Percentiles rank a stretch among this genome's conserved stretches.
Conservation (phyloP, 2,329 filamentous ascomycete genomes). For the Penicillium sp. region DNA sequence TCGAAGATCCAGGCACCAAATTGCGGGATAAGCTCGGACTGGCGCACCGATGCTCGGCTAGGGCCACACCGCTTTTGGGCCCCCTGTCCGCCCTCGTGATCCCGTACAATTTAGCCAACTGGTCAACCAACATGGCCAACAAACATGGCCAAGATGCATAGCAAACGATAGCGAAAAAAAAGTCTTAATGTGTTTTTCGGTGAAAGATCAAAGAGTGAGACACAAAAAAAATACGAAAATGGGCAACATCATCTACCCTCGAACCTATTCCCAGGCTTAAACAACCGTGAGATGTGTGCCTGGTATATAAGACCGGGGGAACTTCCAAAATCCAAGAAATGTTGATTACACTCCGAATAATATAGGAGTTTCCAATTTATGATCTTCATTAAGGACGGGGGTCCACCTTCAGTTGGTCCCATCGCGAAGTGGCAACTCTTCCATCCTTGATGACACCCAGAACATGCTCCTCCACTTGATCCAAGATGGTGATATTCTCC, state of each 20-base stretch:
- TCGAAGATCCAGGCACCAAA: slow-evolving; percentile 3
- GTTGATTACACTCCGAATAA: neutral
- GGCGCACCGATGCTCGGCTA: neutral
- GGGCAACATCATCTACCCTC: too few relatives aligned
- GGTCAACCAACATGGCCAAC: neutral
- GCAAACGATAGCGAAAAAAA: too few relatives aligned
- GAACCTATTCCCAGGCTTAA: too few relatives aligned
- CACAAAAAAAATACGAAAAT: too few relatives aligned
- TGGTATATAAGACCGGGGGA: too few relatives aligned
- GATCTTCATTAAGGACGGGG: neutral
- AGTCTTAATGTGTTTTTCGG: too few relatives aligned
- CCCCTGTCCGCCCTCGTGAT: neutral
- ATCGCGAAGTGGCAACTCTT: slow-evolving; percentile 36
- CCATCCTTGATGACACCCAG: slow-evolving; percentile 60
- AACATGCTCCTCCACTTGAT: slow-evolving; percentile 50
- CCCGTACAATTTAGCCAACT: neutral
- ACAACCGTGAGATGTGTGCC: too few relatives aligned
- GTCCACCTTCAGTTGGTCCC: neutral
- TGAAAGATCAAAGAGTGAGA: too few relatives aligned
- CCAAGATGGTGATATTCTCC: slow-evolving; percentile 57
- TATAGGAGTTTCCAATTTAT: neutral
- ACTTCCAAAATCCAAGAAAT: neutral
- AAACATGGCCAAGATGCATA: neutral
- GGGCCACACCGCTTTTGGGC: slow-evolving; percentile 6
- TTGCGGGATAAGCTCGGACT: slow-evolving; percentile 9